These are phyloP conservation scores for Chrysanthemum makinoi DNA, from an alignment of 129 eudicot genomes.

Conservation along the genomic window DNA sequence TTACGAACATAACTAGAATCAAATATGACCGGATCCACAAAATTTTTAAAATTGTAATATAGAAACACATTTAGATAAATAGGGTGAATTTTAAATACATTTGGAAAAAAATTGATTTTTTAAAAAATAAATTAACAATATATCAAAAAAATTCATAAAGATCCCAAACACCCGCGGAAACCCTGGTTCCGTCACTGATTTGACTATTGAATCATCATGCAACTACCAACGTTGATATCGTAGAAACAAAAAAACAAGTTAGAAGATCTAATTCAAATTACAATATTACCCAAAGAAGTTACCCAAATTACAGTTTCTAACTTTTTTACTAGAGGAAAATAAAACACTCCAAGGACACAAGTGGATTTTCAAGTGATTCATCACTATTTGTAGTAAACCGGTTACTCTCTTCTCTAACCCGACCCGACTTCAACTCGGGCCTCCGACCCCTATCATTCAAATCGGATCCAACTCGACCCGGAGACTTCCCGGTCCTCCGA, in stretches of 20 bases:
- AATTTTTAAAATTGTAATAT: too few species aligned
- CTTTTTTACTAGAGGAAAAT: slow-evolving; percentile 56
- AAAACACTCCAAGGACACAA: slow-evolving; percentile 93
- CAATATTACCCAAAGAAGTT: slow-evolving; percentile 3
- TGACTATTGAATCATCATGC: too few species aligned
- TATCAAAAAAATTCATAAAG: too few species aligned
- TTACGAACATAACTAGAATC: too few species aligned
- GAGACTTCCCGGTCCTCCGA: slow-evolving; percentile 62
- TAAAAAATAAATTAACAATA: too few species aligned
- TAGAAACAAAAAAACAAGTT: not conserved
- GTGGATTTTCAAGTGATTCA: slow-evolving; percentile 91
- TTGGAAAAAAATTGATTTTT: too few species aligned
- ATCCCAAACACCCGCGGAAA: too few species aligned
- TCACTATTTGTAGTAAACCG: slow-evolving; percentile 31
- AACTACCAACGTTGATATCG: too few species aligned
- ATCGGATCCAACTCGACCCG: slow-evolving; percentile 62
- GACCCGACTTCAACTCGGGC: slow-evolving; percentile 29
- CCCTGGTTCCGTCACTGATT: too few species aligned
- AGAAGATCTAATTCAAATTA: not conserved
- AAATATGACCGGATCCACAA: too few species aligned
- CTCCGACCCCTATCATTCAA: slow-evolving; percentile 31
- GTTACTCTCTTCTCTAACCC: slow-evolving; percentile 36
- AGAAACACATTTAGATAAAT: too few species aligned
- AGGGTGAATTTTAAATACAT: too few species aligned
- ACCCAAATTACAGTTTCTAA: slow-evolving; percentile 26